Conservation (phyloP, 2,329 filamentous ascomycete species). For the Cercospora berteroae region DNA sequence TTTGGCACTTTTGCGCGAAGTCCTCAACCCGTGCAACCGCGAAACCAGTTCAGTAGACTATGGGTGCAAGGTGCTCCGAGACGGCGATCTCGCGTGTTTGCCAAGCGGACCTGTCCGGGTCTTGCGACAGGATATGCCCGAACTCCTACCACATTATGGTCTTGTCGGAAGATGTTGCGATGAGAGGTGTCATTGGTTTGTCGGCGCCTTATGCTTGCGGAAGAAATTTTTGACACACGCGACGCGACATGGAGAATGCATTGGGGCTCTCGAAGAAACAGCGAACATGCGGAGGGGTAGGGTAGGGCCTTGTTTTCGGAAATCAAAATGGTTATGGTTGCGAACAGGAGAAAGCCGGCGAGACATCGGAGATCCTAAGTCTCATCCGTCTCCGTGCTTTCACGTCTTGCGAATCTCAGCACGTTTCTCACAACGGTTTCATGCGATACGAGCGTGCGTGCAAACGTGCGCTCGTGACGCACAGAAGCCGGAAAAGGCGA, state of each 20-base stretch:
- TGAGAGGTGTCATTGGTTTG: neutral
- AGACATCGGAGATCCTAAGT: neutral
- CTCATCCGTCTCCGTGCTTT: neutral
- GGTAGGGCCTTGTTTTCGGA: neutral
- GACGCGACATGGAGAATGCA: neutral
- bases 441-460: neutral
- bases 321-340: neutral
- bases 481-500: neutral
- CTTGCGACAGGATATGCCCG: neutral
- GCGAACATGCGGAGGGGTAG: neutral
- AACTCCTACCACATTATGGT: constrained; percentile 5
- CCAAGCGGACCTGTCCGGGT: neutral
- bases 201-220: neutral
- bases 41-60: neutral
- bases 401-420: neutral
- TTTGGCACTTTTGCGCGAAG: neutral
- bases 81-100: neutral
- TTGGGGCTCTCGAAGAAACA: neutral
- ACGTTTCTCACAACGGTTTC: neutral
- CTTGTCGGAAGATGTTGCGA: neutral
- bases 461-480: neutral
- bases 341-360: neutral
- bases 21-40: neutral
- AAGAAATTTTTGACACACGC: neutral
- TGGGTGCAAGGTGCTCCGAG: neutral